Evolutionary conservation across 2,329 filamentous ascomycete genomes (phyloP).

Genomic region (Juglanconis sp.): DNA sequence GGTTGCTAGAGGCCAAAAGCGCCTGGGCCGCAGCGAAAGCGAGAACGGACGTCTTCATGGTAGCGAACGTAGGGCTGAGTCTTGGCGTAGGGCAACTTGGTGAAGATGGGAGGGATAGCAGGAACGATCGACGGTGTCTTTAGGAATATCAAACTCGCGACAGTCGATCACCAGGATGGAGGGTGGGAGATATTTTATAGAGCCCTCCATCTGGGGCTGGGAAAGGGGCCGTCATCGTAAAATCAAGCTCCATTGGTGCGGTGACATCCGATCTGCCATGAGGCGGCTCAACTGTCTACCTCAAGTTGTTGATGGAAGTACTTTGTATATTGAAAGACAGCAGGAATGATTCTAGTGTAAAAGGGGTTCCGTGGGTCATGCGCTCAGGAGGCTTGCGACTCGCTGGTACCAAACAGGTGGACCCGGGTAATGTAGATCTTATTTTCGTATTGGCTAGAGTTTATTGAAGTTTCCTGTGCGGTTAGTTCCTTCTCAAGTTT

Average conservation of each 20-base stretch:
- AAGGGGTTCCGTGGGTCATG: no score
- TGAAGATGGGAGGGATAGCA: not conserved
- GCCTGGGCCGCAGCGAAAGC: constrained; percentile 17
- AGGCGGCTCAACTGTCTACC: not conserved
- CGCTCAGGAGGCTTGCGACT: no score
- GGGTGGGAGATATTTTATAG: not conserved
- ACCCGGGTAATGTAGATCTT: no score
- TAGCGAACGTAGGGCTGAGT: not conserved
- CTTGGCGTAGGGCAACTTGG: not conserved
- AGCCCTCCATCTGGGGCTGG: no score
- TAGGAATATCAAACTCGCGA: not conserved
- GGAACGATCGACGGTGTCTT: not conserved
- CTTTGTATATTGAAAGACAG: no score
- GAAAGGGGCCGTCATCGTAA: not conserved
- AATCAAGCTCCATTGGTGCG: not conserved
- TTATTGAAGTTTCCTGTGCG: no score
- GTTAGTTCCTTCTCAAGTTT: no score
- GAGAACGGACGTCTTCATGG: constrained; percentile 18
- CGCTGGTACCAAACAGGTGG: no score
- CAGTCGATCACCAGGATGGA: not conserved
- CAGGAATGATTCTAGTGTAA: no score
- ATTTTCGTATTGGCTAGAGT: no score
- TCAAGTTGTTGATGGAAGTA: no score
- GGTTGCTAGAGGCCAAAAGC: constrained; percentile 16
- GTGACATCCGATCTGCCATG: not conserved